phyloP scores from a whole-genome alignment of 2,329 filamentous ascomycete species.

The Sordariomycetes sp. region DNA sequence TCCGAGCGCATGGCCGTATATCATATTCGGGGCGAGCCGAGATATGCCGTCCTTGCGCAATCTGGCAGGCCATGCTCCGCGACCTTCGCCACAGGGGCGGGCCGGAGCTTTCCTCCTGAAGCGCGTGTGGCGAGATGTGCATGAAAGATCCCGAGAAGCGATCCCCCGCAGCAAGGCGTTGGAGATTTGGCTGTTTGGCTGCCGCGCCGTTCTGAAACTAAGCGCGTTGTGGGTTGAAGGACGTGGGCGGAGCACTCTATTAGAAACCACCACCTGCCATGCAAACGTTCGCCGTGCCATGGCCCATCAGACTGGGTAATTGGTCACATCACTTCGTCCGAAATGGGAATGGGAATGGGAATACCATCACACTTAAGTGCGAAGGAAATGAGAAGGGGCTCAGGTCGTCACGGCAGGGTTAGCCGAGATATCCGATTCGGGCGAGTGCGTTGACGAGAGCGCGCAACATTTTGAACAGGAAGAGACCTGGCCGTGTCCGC shows the following conservation, averaged over 20 bases:
- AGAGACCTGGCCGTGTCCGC: too few relatives aligned
- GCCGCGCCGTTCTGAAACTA: neutral
- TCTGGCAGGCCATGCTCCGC: neutral
- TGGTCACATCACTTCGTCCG: too few relatives aligned
- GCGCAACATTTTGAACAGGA: too few relatives aligned
- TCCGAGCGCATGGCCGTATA: neutral
- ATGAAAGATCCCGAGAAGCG: neutral
- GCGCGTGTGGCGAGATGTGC: neutral
- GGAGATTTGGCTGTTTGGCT: neutral
- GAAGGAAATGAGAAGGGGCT: too few relatives aligned
- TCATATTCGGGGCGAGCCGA: neutral
- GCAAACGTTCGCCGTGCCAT: neutral
- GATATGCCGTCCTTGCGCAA: neutral
- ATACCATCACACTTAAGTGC: too few relatives aligned
- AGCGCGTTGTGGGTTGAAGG: neutral
- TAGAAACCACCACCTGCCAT: neutral
- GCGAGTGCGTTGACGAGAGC: too few relatives aligned
- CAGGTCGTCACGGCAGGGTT: too few relatives aligned
- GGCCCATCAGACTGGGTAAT: neutral
- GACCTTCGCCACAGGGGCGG: neutral
- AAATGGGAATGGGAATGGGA: too few relatives aligned
- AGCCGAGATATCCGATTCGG: too few relatives aligned
- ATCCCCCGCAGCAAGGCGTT: neutral
- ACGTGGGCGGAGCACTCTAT: neutral
- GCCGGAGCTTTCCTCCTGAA: neutral